Base-by-base conservation (phyloP, 768 basidiomycete genomes). In the Amanita pallidorosea region DNA sequence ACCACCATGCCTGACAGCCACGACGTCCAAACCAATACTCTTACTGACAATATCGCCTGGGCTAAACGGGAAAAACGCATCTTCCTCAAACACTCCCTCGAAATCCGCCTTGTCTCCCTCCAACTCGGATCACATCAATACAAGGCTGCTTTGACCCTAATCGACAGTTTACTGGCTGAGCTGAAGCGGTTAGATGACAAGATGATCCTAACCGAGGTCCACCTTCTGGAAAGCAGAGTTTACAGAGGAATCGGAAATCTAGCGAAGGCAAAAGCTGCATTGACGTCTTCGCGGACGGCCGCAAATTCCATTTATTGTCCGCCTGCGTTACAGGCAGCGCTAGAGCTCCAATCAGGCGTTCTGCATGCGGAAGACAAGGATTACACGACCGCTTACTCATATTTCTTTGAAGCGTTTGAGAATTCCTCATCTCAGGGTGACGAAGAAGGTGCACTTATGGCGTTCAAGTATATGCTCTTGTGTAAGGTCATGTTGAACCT, bases 401-500 rank as follows among this genome's bases (percentile, higher is more conserved):
- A 98, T 70, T 98, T 97, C 69, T 92, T 89, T 58, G 95, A 98
- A 67, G 84, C 92, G 2, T 97, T 98, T 56, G 96, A 99, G 67
- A 92, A 83, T 47, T 72, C 92, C 56, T 80, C 80, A 37, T 64
- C 81, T 2, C 85, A 91, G 52, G 92, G 85, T 17, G 84, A 90
- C 56, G 77, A 80, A 37, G 18, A 31, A 43, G 73, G 68, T 0
- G 91, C 92, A 1, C 71, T 96, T 17, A 80, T 77, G 1, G 92
- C 92, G 4, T 72, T 99, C 56, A 98, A 99, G 67, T 98, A 99
- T 67, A 96, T 98, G 95, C 74, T 97, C 13, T 66, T 97, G 41
- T 99, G 96, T 67, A 98, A 99, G 65, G 85, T 99, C 63, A 99
- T 99, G 95, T 73, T 98, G 55, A 92, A 92, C 61, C 65, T 95